Base-by-base conservation (phyloP, 1,139 yeast genomes). In the Suhomyces atakaporum region DNA sequence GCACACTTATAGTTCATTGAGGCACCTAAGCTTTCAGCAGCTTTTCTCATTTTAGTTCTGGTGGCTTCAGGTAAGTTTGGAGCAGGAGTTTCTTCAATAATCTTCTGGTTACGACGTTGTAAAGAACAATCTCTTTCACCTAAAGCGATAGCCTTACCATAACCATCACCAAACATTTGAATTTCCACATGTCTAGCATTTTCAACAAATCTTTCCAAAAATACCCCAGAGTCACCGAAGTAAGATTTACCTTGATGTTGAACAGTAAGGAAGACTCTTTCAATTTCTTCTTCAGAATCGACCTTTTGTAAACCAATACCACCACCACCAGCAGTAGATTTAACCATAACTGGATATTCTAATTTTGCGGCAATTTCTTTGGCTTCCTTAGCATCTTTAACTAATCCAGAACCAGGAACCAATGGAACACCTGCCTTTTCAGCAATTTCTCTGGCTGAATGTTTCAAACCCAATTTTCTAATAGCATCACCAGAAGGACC, bases 311-410 rank as follows among this genome's bases (percentile, higher is more conserved):
- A 71, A 46, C 98, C 98, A 54, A 90, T 92, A 63, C 98, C 98
- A 61, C 98, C 98, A 53, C 98, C 98, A 60, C 98, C 98, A 23
- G 97, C 97, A 44, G 97, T 90, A 14, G 96, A 85, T 64, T 92
- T 92, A 36, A 92, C 86, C 97, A 92, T 92, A 29, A 92, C 78
- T 16, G 98, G 97, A 54, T 87, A 92, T 44, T 81, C 88, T 38
- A 92, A 72, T 49, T 77, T 68, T 15, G 77, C 81, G n/a, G 97
- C 97, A 46, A 83, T 77, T 42, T 67, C 73, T 41, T 72, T 69
- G 3, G 97, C 97, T 52, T 86, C 96, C 14, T 73, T 73, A 6
- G 88, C 73, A 43, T 77, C 68, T 3, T 75, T 69, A 26, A 92
- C 79, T 46, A 92, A 73, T 6, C 87, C 94, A 9, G 96, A 84